A percentile compares a stretch with the other conserved stretches of the same genome.
These are phyloP conservation scores for Cordyceps cicadae DNA, from an alignment of 2,329 filamentous ascomycete genomes.

Conservation along the genomic window DNA sequence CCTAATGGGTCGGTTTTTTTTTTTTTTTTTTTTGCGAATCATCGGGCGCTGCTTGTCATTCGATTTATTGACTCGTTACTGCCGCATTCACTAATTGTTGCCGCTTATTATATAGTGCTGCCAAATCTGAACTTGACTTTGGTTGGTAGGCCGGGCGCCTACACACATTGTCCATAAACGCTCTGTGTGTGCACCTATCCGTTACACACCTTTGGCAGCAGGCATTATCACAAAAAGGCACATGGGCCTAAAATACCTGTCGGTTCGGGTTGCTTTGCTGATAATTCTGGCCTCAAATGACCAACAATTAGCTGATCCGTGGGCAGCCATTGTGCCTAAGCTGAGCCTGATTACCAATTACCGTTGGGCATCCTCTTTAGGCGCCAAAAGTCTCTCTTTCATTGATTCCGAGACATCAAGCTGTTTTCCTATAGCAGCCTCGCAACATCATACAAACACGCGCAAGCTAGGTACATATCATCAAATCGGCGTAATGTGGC, in stretches of 20 bases:
- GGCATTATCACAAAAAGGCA: background rate
- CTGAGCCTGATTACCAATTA: background rate
- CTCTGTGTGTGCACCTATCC: background rate
- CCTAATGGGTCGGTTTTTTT: background rate
- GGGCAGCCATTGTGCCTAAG: background rate
- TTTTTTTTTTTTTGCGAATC: too few species aligned
- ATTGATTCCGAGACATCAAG: background rate
- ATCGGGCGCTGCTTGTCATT: background rate
- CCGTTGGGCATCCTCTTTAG: background rate
- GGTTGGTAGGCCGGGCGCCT: background rate
- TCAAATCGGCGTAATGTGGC: constrained; percentile 77
- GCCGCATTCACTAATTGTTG: too few species aligned
- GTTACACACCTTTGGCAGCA: background rate
- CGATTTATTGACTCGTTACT: too few species aligned
- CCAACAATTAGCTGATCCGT: background rate
- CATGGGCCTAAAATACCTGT: background rate
- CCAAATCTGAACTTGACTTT: background rate
- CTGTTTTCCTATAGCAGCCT: background rate
- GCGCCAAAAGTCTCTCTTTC: background rate
- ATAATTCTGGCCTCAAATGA: background rate
- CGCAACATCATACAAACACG: background rate
- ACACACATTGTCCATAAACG: background rate
- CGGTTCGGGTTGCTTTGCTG: background rate
- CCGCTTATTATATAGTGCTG: background rate
- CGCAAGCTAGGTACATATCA: background rate